Evolutionary conservation across 169 alveolate genomes (phyloP).

Genomic region (Plasmodium inui): DNA sequence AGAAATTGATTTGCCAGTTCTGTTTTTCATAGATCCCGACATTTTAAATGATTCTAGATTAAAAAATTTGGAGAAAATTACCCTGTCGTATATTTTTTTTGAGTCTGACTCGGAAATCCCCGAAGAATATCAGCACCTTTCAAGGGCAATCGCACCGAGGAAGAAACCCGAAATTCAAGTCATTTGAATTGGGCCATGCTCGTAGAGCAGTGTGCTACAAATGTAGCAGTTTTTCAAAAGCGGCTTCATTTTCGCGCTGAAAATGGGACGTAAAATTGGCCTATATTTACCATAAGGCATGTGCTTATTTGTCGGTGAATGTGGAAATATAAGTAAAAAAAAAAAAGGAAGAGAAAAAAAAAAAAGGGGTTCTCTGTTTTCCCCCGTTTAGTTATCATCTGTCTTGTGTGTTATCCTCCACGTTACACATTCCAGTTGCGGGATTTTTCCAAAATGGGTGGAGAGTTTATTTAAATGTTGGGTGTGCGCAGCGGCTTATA

Average conservation of each 20-base stretch:
- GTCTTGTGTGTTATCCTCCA: background rate
- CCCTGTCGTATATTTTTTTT: constrained; percentile 93
- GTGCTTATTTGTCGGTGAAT: background rate
- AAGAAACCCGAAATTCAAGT: constrained; percentile 53
- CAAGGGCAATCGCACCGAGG: constrained; percentile 74
- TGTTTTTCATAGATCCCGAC: constrained; percentile 94
- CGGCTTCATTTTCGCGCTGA: background rate
- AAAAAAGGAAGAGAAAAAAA: background rate
- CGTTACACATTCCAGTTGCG: background rate
- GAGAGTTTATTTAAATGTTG: background rate
- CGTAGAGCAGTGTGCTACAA: background rate
- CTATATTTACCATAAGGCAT: background rate
- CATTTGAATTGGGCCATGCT: background rate
- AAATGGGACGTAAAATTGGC: background rate
- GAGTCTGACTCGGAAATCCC: constrained; percentile 92
- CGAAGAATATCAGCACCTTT: constrained; percentile 84
- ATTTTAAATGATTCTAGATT: constrained; percentile 90
- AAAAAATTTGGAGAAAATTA: constrained; percentile 86
- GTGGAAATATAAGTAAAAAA: background rate
- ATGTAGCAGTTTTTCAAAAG: background rate
- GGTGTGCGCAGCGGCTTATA: background rate
- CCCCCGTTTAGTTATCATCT: background rate
- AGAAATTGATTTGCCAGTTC: constrained; percentile 95
- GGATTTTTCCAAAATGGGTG: background rate
- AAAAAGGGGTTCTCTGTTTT: background rate